Evolutionary conservation across 108 stramenopile genomes (phyloP), one percentile per base, ranked within the genome.

Genomic region (Pseudonitzschia pungens): DNA sequence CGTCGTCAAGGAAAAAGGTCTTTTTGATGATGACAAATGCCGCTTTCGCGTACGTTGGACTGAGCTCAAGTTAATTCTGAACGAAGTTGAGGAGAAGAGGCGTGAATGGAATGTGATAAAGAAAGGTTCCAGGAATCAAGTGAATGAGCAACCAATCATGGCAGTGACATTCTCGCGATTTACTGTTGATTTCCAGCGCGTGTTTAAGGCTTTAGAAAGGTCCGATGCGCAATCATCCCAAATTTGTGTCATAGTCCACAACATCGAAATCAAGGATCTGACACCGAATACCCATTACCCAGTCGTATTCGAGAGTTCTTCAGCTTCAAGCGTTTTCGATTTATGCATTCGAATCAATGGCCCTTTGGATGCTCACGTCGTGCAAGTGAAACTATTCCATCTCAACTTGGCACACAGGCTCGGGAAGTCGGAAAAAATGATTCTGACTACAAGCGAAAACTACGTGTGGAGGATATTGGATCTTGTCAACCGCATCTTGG

Each of bases 391-490:
- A 69, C 71, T 92, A 4, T 76, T 96, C 66, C 89, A 93, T 73
- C 59, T 96, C 1, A 90, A 90, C 31, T 65, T 96, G 16, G 90
- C 91, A 22, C 86, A 92, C 56, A 42, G 62, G 40, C 80, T 87
- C n/a, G 89, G 89, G 6, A 77, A 76, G 40, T 81, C 87, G 14
- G 79, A 89, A 55, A 81, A 71, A 73, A 90, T 96, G 21, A 56
- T 76, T 45, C 55, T 96, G 1, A 81, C 83, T n/a, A 96, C 94
- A 48, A 84, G 83, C 26, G 94, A 96, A 73, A 88, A 84, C 16
- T 96, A 93, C 65, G 82, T 92, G 7, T 96, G 94, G 94, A 85
- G 87, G 59, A 24, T 96, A 12, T 48, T 96, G 12, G 94, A 96
- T 68, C 76, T 96, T 1, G 74, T 83, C 28, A 75, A 89, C 65